These are phyloP conservation scores for Xylaria multiplex DNA, from an alignment of 2,329 filamentous ascomycete species.

Conservation along the genomic window DNA sequence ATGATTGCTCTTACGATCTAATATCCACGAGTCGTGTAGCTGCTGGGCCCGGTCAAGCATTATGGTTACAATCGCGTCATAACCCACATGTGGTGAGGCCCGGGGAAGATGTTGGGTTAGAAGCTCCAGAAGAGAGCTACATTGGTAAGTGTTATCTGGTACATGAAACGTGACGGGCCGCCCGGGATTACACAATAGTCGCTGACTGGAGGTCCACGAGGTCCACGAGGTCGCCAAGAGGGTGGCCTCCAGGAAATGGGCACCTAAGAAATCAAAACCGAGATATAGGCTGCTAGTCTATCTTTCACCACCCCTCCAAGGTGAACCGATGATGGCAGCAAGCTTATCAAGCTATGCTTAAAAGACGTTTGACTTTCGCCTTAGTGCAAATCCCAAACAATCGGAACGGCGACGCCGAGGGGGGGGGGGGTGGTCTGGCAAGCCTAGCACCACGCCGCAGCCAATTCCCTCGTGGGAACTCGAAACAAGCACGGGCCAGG, in stretches of 20 bases:
- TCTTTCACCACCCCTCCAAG: conserved; percentile 5
- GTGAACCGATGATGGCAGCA: conserved; percentile 11
- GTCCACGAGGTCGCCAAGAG: conserved; percentile 29
- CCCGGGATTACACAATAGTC: conserved; percentile 10
- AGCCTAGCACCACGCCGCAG: conserved; percentile 11
- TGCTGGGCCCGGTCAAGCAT: conserved; percentile 16
- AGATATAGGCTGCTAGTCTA: conserved; percentile 7
- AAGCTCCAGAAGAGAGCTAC: conserved; percentile 15
- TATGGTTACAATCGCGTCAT: conserved; percentile 28
- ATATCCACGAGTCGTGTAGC: conserved; percentile 15
- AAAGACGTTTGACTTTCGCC: conserved; percentile 15
- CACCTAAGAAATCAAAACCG: not conserved
- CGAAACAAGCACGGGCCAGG: conserved; percentile 24
- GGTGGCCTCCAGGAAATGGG: conserved; percentile 3
- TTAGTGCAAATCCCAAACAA: conserved; percentile 24
- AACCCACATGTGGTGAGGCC: conserved; percentile 27
- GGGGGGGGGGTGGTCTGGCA: conserved; percentile 6
- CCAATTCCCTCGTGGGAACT: conserved; percentile 27
- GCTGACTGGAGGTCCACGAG: conserved; percentile 18
- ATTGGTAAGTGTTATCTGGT: conserved; percentile 17
- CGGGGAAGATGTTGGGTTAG: conserved; percentile 26
- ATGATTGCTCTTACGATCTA: conserved; percentile 22
- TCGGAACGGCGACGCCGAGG: conserved; percentile 26
- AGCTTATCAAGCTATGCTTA: conserved; percentile 20
- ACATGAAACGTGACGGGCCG: conserved; percentile 27